These are phyloP conservation scores for Alopecurus myosuroides DNA, from an alignment of 176 grass and related monocot species.

Conservation along the genomic window DNA sequence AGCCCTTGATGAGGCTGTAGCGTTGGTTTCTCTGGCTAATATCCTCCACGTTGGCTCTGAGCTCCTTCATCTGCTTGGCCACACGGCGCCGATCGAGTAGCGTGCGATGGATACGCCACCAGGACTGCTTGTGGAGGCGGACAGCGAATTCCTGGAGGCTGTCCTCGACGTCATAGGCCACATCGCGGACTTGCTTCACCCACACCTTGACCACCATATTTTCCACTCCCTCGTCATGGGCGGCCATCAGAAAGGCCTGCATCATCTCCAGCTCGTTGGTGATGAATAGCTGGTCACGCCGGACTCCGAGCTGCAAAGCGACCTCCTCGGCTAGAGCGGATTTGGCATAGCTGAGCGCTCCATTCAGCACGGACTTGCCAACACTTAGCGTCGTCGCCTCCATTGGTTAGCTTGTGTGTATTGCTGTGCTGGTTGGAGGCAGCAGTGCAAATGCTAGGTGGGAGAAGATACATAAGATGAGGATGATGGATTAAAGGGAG, in stretches of 20 bases:
- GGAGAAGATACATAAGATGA: no score
- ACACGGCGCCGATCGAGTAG: neutral
- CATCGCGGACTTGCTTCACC: neutral
- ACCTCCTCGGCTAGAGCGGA: neutral
- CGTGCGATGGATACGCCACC: neutral
- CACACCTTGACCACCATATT: neutral
- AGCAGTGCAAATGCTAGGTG: no score
- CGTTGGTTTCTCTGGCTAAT: no score
- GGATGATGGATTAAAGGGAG: no score
- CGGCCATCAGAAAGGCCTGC: neutral
- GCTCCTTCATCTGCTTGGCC: neutral
- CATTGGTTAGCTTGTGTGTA: no score
- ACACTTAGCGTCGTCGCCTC: no score
- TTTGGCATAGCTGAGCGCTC: rapidly evolving
- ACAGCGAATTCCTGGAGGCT: neutral
- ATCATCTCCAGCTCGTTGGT: neutral
- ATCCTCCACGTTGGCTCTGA: neutral
- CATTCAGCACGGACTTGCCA: neutral
- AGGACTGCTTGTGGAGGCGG: neutral
- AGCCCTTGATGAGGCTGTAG: no score
- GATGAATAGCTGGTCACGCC: neutral
- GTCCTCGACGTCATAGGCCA: neutral
- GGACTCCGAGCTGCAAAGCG: neutral
- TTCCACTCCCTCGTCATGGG: neutral
- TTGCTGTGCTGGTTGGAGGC: no score